phyloP scores from a whole-genome alignment of 805 yeast genomes.

The Pichia manshurica region DNA sequence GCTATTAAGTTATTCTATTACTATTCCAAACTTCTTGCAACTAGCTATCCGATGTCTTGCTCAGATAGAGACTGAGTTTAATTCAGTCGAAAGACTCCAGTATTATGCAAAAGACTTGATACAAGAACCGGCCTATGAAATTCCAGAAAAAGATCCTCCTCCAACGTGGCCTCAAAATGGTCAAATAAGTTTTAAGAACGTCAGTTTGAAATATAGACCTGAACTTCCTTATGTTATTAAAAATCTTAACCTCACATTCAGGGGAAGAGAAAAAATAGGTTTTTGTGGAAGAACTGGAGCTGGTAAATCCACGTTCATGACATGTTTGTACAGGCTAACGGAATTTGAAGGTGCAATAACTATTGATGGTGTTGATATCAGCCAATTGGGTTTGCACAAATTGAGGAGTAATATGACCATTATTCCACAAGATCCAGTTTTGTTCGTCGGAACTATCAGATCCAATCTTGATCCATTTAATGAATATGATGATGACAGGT shows the following conservation, averaged over 20 bases:
- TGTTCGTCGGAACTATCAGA: constrained; percentile 54
- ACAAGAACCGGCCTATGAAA: constrained; percentile 59
- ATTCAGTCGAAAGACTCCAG: constrained; percentile 66
- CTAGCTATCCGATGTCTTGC: constrained; percentile 53
- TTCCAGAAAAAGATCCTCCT: constrained; percentile 37
- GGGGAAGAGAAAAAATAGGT: constrained; percentile 64
- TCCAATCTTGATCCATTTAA: constrained; percentile 59
- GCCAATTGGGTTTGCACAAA: constrained; percentile 44
- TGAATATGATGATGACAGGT: constrained; percentile 40
- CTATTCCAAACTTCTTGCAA: constrained; percentile 49
- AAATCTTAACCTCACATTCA: constrained; percentile 36
- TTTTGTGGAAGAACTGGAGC: constrained; percentile 90
- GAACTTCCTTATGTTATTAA: constrained; percentile 56
- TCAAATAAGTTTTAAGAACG: constrained; percentile 41
- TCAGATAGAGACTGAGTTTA: constrained; percentile 73
- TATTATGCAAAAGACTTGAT: constrained; percentile 56
- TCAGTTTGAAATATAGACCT: constrained; percentile 50
- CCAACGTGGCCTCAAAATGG: constrained; percentile 46
- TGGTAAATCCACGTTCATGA: constrained; percentile 64
- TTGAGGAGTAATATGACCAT: constrained; percentile 56
- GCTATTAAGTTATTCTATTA: constrained; percentile 51
- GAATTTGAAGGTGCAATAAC: constrained; percentile 48
- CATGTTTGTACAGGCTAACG: constrained; percentile 50
- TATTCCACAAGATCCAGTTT: constrained; percentile 68
- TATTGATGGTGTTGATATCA: constrained; percentile 56